A percentile compares a stretch with the other conserved stretches of the same genome.
phyloP scores from a whole-genome alignment of 371 early-diverging fungal species.

The Conidiobolus coronatus region DNA sequence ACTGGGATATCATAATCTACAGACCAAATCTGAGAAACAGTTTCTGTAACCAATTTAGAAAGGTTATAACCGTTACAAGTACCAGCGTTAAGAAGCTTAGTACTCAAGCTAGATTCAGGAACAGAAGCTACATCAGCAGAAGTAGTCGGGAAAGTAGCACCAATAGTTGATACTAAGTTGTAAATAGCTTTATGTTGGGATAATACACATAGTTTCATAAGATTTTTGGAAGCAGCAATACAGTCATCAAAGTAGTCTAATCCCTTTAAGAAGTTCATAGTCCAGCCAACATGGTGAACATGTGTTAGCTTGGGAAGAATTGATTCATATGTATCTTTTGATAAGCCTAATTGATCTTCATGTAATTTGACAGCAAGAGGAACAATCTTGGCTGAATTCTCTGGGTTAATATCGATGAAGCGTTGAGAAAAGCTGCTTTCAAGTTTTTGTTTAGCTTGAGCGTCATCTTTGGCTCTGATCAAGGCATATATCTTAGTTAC shows the following conservation, averaged over 20 bases:
- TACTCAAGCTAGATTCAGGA: background rate
- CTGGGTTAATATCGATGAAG: background rate
- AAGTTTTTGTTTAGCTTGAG: background rate
- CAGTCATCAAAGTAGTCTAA: background rate
- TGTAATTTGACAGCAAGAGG: constrained; percentile 6
- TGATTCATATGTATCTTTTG: background rate
- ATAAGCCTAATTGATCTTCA: constrained; percentile 11
- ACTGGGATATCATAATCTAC: constrained; percentile 11
- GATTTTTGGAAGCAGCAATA: background rate
- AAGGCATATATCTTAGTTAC: background rate
- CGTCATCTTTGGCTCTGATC: background rate
- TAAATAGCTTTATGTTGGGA: background rate
- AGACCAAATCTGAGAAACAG: constrained; percentile 4
- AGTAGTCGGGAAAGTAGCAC: background rate
- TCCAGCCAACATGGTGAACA: constrained; percentile 4
- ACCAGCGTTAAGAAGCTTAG: background rate
- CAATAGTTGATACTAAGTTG: constrained; percentile 2
- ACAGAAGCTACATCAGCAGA: constrained; percentile 6
- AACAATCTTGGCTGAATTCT: background rate
- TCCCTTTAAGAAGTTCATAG: constrained; percentile 1
- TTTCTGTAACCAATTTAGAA: constrained; percentile 17
- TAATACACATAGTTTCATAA: background rate
- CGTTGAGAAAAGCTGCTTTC: background rate
- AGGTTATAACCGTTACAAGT: constrained; percentile 15
- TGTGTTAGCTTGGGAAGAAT: background rate